Conservation (phyloP, 768 basidiomycete species). For the Cantharellus cinnabarinus region DNA sequence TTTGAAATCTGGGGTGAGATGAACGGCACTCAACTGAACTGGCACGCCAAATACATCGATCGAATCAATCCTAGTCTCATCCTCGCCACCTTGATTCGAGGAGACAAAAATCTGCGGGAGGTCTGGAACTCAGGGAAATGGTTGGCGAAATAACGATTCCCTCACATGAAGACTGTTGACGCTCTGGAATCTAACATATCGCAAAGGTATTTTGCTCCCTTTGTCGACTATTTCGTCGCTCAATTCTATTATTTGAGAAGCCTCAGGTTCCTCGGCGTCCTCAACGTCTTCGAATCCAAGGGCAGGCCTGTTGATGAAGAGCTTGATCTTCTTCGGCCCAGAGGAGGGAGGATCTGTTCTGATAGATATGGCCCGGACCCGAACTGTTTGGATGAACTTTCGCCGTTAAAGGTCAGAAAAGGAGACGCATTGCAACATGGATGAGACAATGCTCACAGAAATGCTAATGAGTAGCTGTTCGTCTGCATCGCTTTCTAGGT, state of each 20-base stretch:
- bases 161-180: constrained; percentile 48
- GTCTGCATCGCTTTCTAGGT: constrained; percentile 48
- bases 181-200: constrained; percentile 48
- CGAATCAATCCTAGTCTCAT: constrained; percentile 45
- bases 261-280: constrained; percentile 26
- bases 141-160: constrained; percentile 1
- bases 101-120: constrained; percentile 39
- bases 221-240: constrained; percentile 27
- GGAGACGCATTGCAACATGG: neutral
- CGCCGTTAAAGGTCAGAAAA: neutral
- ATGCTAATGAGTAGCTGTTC: constrained; percentile 52
- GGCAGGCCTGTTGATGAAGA: constrained; percentile 37
- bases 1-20: neutral
- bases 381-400: constrained; percentile 52
- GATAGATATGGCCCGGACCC: constrained; percentile 38
- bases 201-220: constrained; percentile 30
- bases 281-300: constrained; percentile 51
- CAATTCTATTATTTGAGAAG: constrained; percentile 38
- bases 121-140: neutral
- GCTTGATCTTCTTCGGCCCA: constrained; percentile 41
- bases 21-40: constrained; percentile 23
- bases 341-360: constrained; percentile 21
- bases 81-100: constrained; percentile 41
- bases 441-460: constrained; percentile 25
- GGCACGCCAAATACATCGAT: constrained; percentile 44